Percentiles rank a stretch among this genome's conserved stretches.
Conservation (phyloP, 179 eudicot species). For the Carnegiea gigantea region DNA sequence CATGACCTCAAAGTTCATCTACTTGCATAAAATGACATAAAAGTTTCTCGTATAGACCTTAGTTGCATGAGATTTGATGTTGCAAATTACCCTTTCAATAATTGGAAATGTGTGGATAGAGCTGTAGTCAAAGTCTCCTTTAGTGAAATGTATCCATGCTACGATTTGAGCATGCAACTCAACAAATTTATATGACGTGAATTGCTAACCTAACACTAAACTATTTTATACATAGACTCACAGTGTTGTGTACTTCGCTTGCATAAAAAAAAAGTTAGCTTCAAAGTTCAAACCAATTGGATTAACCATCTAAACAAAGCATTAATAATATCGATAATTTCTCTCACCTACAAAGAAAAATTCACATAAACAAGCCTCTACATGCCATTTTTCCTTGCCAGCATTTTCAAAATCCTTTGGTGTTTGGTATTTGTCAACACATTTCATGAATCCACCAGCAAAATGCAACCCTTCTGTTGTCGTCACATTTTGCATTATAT, state of each 20-base stretch:
- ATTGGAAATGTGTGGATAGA: neutral
- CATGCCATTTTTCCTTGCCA: neutral
- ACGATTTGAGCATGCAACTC: neutral
- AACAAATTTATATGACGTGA: neutral
- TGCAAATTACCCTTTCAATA: neutral
- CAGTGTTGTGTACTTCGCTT: neutral
- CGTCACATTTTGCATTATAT: too few species aligned
- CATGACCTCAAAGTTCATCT: neutral
- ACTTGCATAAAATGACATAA: neutral
- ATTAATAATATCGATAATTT: neutral
- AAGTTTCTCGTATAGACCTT: neutral
- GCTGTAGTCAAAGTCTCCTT: neutral
- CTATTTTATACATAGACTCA: neutral
- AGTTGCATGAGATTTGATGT: neutral
- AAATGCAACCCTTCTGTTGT: too few species aligned
- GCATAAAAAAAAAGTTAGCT: neutral
- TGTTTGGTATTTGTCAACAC: too few species aligned
- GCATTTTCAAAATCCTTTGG: too few species aligned
- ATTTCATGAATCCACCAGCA: too few species aligned
- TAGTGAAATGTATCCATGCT: neutral
- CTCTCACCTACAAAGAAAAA: conserved; percentile 4
- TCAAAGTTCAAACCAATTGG: neutral
- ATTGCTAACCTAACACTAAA: neutral
- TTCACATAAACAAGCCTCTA: neutral
- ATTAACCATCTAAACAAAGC: neutral